Conservation (phyloP, 352 stramenopile species). For the Phytophthora kernoviae region DNA sequence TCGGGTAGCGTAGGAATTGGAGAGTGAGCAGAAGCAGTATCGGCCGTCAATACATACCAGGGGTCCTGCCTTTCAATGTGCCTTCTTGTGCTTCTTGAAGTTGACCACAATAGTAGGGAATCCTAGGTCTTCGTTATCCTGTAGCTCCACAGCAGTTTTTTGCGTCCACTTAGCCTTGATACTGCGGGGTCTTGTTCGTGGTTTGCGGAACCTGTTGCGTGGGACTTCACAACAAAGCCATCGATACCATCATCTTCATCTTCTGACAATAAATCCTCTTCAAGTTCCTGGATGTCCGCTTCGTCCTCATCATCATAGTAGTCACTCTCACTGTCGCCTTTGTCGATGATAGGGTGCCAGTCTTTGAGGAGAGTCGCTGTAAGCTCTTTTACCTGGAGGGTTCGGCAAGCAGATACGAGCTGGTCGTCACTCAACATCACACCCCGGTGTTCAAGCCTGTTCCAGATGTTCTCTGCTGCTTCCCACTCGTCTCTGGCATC, state of each 20-base stretch:
- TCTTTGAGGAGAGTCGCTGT: constrained; percentile 33
- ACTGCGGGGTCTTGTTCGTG: not conserved
- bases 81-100: constrained; percentile 55
- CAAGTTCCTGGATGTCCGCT: constrained; percentile 23
- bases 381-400: constrained; percentile 32
- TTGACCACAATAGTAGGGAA: constrained; percentile 44
- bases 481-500: constrained; percentile 22
- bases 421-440: constrained; percentile 41
- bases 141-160: constrained; percentile 21
- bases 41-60: constrained; percentile 14
- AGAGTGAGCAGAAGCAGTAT: constrained; percentile 13
- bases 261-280: constrained; percentile 40
- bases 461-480: constrained; percentile 18
- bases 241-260: constrained; percentile 34
- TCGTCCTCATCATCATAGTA: constrained; percentile 47
- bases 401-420: constrained; percentile 35
- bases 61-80: constrained; percentile 18
- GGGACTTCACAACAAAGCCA: constrained; percentile 31
- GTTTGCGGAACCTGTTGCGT: constrained; percentile 6
- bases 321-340: constrained; percentile 32
- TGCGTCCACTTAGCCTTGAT: constrained; percentile 8
- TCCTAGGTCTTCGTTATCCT: constrained; percentile 42
- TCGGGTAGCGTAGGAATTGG: constrained; percentile 39
- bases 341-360: constrained; percentile 31
- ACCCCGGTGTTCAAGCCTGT: constrained; percentile 21